Evolutionary conservation across 495 filamentous ascomycete species (phyloP).

Genomic region (Coniosporium apollinis): DNA sequence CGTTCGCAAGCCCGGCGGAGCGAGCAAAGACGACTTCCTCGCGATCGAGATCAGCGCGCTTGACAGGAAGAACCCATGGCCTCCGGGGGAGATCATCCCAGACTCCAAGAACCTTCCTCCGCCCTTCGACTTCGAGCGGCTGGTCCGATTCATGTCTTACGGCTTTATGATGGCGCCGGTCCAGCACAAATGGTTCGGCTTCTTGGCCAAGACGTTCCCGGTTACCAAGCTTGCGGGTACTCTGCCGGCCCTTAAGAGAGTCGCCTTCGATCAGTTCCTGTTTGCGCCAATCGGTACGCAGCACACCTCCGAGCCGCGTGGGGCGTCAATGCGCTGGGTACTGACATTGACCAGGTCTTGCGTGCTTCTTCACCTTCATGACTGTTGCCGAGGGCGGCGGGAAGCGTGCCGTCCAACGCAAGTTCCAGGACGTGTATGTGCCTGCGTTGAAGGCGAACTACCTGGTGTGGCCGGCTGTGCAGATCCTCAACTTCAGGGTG

Average conservation of each 20-base stretch:
- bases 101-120: constrained; percentile 45
- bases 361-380: constrained; percentile 89
- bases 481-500: constrained; percentile 90
- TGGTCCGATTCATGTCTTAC: constrained; percentile 89
- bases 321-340: constrained; percentile 4
- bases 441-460: constrained; percentile 93
- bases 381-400: constrained; percentile 90
- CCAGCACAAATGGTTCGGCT: constrained; percentile 93
- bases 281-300: constrained; percentile 75
- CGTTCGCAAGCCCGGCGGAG: constrained; percentile 37
- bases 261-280: constrained; percentile 84
- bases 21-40: constrained; percentile 47
- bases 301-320: not conserved
- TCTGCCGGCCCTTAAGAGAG: constrained; percentile 68
- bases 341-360: constrained; percentile 42
- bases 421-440: constrained; percentile 85
- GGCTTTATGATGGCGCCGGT: constrained; percentile 90
- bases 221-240: constrained; percentile 60
- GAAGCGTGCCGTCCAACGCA: constrained; percentile 56
- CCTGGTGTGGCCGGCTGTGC: constrained; percentile 88
- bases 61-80: constrained; percentile 63
- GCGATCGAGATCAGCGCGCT: constrained; percentile 84
- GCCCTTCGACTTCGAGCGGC: constrained; percentile 86
- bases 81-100: constrained; percentile 49
- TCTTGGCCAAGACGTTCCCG: constrained; percentile 70